These are phyloP conservation scores for Penicillium parvum DNA, from an alignment of 495 filamentous ascomycete species.

Conservation along the genomic window DNA sequence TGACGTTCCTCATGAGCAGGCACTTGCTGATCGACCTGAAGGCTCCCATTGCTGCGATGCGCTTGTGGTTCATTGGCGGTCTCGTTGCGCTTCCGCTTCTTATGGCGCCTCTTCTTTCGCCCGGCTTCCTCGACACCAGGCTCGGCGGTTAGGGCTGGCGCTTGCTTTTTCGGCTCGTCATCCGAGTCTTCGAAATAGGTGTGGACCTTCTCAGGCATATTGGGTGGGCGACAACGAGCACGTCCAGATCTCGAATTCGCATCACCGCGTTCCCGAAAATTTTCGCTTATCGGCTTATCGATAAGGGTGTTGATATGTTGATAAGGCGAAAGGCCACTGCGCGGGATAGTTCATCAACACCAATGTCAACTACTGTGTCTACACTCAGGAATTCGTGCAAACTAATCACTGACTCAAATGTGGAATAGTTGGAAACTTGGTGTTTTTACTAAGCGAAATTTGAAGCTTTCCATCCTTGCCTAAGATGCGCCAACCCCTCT, in stretches of 20 bases:
- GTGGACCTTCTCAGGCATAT: constrained; percentile 48
- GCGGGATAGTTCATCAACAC: no score
- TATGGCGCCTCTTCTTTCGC: constrained; percentile 29
- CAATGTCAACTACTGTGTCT: no score
- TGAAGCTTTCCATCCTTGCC: no score
- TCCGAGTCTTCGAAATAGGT: constrained; percentile 22
- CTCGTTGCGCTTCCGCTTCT: constrained; percentile 46
- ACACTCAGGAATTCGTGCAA: no score
- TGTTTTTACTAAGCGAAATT: no score
- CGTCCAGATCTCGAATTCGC: not conserved
- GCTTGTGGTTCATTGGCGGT: constrained; percentile 10
- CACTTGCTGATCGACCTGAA: no score
- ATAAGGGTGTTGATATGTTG: not conserved
- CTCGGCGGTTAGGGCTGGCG: constrained; percentile 4
- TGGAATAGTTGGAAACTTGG: no score
- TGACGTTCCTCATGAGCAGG: no score
- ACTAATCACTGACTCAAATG: no score
- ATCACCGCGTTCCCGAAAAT: constrained; percentile 22
- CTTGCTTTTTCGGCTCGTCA: constrained; percentile 9
- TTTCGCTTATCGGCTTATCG: constrained; percentile 25
- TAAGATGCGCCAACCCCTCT: no score
- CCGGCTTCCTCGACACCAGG: constrained; percentile 16
- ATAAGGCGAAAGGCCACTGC: no score
- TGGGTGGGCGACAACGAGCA: constrained; percentile 9
- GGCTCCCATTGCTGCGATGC: not conserved